Conservation (phyloP, 2,329 filamentous ascomycete genomes). For the Fusarium praegraminearum region DNA sequence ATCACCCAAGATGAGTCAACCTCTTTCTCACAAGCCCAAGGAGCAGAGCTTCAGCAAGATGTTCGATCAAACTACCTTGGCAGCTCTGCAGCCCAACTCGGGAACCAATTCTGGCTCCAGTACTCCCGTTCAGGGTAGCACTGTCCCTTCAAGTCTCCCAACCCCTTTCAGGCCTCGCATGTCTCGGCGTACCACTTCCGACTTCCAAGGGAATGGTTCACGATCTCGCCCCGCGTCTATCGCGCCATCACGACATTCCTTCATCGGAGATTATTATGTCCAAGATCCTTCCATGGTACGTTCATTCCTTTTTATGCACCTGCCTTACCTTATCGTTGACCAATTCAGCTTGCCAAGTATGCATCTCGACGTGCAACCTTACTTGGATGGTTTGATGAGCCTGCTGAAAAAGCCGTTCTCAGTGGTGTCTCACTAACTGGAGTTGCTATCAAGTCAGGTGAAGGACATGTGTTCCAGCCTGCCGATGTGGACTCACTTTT, state of each 20-base stretch:
- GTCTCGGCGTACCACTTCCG: neutral
- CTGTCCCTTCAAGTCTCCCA: neutral
- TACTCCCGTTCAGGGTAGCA: neutral
- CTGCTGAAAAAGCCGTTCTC: neutral
- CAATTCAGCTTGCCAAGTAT: neutral
- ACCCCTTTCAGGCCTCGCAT: neutral
- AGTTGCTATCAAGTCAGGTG: neutral
- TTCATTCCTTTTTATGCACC: neutral
- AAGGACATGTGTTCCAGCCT: neutral
- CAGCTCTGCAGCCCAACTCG: neutral
- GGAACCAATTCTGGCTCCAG: neutral
- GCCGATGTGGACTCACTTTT: neutral
- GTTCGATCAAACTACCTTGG: neutral
- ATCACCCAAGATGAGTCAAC: neutral
- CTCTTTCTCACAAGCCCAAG: neutral
- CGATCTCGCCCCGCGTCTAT: neutral
- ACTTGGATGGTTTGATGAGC: neutral
- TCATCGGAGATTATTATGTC: neutral
- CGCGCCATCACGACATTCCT: neutral
- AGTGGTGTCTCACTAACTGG: neutral
- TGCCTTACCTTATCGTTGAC: neutral
- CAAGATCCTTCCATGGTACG: neutral
- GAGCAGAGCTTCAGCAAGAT: neutral
- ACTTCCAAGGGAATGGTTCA: neutral
- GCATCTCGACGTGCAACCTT: neutral